Base-by-base conservation (phyloP, 2,329 filamentous ascomycete species). In the Fusarium circinatum region DNA sequence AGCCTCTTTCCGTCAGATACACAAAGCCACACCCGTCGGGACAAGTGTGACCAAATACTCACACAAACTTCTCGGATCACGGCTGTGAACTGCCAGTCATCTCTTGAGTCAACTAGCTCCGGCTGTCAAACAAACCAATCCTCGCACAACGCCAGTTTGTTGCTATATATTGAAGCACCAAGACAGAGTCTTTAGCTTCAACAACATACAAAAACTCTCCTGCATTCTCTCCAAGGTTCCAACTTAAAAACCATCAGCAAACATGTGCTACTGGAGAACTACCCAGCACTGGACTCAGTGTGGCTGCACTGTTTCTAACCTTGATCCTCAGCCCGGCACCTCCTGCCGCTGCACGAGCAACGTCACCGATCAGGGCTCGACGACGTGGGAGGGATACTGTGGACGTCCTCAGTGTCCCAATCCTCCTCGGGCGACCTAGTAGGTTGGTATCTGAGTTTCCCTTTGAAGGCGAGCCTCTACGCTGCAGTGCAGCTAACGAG, bases 251-350 rank as follows among this genome's bases (percentile, higher is more conserved):
- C 18, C 11, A 45, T 44, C 30, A 42, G 34, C 47, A 74, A 81
- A 22, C 65, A 83, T 83, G 82, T 83, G 82, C 71, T 59, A 77
- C 71, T 83, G 81, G 80, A 73, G 75, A 36, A 78, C 77, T 26
- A 79, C 78, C 45, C 75, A 82, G 66, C 55, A 62, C 69, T 83
- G 78, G 79, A 77, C 78, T 47, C 51, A 56, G 54, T 83, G 81
- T 67, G 81, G 81, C 57, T 83, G 81, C 78, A 73, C 70, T 36
- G 60, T 66, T n/a, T 36, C 71, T 28, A 67, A 71, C 36, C 55
- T 66, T 28, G 67, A 73, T 34, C 75, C 71, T 55, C 78, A 80
- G 68, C 81, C 81, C 7, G 78, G 78, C 36, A 80, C 78, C 68
- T 54, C 45, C 28, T 83, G 82, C 75, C 62, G 66, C 34, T 78